Evolutionary conservation across 176 grass and related monocot species (phyloP).

Genomic region (Musa schizocarpa): DNA sequence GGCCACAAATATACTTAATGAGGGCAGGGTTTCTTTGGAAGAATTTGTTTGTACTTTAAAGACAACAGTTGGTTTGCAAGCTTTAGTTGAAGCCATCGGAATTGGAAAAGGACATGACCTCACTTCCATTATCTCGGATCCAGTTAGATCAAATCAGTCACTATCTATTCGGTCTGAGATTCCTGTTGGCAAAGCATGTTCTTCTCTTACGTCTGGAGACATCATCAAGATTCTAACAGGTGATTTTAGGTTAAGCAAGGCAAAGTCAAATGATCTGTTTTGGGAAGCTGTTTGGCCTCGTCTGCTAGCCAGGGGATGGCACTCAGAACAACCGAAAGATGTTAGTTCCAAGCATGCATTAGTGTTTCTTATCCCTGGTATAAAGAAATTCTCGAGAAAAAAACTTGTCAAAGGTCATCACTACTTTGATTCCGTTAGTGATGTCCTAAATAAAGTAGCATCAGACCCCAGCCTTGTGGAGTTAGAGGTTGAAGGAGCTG

Average conservation of each 20-base stretch:
- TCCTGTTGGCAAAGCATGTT: slow-evolving; percentile 81
- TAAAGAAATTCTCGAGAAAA: slow-evolving; percentile 79
- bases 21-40: slow-evolving; percentile 43
- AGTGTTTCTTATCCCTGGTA: slow-evolving; percentile 55
- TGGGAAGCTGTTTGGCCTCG: slow-evolving; percentile 98
- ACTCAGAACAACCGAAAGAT: slow-evolving; percentile 88
- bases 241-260: slow-evolving; percentile 89
- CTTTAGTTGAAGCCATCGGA: slow-evolving; percentile 54
- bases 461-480: slow-evolving; percentile 65
- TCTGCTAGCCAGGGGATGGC: slow-evolving; percentile 89
- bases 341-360: slow-evolving; percentile 51
- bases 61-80: slow-evolving; percentile 47
- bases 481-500: slow-evolving; percentile 36
- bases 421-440: slow-evolving; percentile 88
- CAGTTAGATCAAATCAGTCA: slow-evolving; percentile 44
- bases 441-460: slow-evolving; percentile 70
- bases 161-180: slow-evolving; percentile 43
- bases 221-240: slow-evolving; percentile 96
- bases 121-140: slow-evolving; percentile 53
- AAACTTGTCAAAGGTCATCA: slow-evolving; percentile 66
- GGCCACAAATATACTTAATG: slow-evolving; percentile 55
- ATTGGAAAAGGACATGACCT: slow-evolving; percentile 77
- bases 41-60: slow-evolving; percentile 64
- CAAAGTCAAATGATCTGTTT: slow-evolving; percentile 85
- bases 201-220: slow-evolving; percentile 54